A percentile compares a stretch with the other conserved stretches of the same genome.
Evolutionary conservation across 1,284 basidiomycete species (phyloP).

Genomic region (Leccinum pachyderme): DNA sequence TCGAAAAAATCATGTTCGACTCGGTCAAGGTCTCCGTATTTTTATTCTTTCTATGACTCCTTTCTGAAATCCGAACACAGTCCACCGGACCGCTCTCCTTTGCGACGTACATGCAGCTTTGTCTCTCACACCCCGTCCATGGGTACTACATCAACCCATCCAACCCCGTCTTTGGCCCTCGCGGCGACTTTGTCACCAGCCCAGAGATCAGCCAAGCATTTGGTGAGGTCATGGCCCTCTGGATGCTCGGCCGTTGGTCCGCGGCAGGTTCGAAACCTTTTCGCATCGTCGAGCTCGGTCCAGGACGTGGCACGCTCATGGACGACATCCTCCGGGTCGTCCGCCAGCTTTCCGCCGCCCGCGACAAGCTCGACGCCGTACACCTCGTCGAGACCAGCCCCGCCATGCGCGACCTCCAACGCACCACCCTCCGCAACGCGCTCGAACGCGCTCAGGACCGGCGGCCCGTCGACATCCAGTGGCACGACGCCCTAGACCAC

Average conservation of each 20-base stretch:
- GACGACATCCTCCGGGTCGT: constrained; percentile 80
- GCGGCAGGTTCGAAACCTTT: constrained; percentile 55
- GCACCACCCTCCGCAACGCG: constrained; percentile 45
- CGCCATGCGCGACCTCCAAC: constrained; percentile 66
- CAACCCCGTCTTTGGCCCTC: constrained; percentile 78
- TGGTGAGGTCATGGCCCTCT: constrained; percentile 89
- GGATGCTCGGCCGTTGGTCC: constrained; percentile 83
- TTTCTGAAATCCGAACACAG: not conserved
- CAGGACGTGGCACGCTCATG: constrained; percentile 92
- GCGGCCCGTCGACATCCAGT: constrained; percentile 47
- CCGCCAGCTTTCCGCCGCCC: constrained; percentile 45
- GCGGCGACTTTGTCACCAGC: constrained; percentile 95
- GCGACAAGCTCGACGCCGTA: constrained; percentile 49
- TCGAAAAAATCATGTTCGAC: constrained; percentile 68
- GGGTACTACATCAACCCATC: constrained; percentile 85
- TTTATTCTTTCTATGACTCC: not conserved
- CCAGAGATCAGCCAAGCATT: constrained; percentile 98
- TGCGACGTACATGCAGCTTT: constrained; percentile 86
- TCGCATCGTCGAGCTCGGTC: constrained; percentile 89
- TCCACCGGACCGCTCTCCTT: constrained; percentile 83
- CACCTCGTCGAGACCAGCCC: constrained; percentile 83
- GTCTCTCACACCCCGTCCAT: constrained; percentile 80
- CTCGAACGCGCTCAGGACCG: constrained; percentile 17
- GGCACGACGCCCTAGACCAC: constrained; percentile 77
- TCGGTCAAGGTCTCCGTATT: constrained; percentile 58